Percentiles rank a stretch among this genome's conserved stretches.
phyloP scores from a whole-genome alignment of 2,329 filamentous ascomycete species.

The Fusarium acutatum region DNA sequence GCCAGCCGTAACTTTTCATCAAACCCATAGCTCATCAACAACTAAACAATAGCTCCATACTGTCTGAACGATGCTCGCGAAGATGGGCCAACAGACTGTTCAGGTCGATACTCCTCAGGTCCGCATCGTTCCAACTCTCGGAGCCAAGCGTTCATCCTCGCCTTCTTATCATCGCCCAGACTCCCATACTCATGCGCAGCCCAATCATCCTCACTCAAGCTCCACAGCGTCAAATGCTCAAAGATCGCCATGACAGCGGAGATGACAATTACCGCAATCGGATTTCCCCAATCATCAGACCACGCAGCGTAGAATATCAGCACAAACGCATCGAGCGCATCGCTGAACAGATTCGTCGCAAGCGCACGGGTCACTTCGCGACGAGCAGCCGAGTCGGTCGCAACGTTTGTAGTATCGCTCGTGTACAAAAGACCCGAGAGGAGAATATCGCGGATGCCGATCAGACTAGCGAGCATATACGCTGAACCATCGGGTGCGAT shows the following conservation, averaged over 20 bases:
- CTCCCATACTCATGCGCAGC: constrained; percentile 26
- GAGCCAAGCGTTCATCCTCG: constrained; percentile 46
- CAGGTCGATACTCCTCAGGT: constrained; percentile 18
- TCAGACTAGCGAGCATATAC: constrained; percentile 44
- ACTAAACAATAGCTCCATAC: constrained; percentile 24
- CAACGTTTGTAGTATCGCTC: constrained; percentile 29
- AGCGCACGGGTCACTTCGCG: constrained; percentile 45
- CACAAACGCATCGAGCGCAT: constrained; percentile 47
- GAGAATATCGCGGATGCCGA: constrained; percentile 45
- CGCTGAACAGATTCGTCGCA: constrained; percentile 44
- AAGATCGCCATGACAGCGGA: constrained; percentile 44
- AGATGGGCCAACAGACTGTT: constrained; percentile 26
- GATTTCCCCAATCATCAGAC: constrained; percentile 42
- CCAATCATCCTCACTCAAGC: constrained; percentile 43
- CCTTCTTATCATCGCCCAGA: constrained; percentile 42
- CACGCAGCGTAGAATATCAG: constrained; percentile 48
- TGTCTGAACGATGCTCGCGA: constrained; percentile 26
- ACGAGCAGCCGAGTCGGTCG: constrained; percentile 18
- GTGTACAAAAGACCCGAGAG: constrained; percentile 43
- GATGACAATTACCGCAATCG: constrained; percentile 41
- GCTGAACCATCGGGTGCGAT: constrained; percentile 39
- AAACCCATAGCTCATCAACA: background rate
- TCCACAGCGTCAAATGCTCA: constrained; percentile 48
- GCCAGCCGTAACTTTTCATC: constrained; percentile 4
- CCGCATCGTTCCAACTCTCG: constrained; percentile 36